Conservation (phyloP, 1,284 basidiomycete genomes). For the Fomitopsis betulina region DNA sequence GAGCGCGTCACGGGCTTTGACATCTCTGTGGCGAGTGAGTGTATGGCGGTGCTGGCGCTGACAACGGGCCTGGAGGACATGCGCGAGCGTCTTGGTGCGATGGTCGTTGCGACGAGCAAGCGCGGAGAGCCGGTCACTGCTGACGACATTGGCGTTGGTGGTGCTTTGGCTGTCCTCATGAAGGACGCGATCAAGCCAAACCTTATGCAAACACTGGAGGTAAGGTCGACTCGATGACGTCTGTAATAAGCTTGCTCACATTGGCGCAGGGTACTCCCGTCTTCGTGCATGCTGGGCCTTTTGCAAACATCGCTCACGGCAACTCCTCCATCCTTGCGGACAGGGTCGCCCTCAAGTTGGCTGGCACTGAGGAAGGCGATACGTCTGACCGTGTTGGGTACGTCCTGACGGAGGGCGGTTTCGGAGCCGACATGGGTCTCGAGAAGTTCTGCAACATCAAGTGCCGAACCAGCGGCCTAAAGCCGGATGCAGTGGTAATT, state of each 20-base stretch:
- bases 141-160: conserved; percentile 95
- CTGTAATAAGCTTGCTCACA: background rate
- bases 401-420: conserved; percentile 97
- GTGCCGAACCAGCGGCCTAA: conserved; percentile 90
- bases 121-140: conserved; percentile 91
- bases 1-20: conserved; percentile 92
- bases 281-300: conserved; percentile 98
- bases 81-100: conserved; percentile 86
- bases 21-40: conserved; percentile 96
- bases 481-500: conserved; percentile 91
- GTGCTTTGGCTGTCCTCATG: conserved; percentile 95
- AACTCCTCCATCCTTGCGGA: conserved; percentile 99
- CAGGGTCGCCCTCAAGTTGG: conserved; percentile 93
- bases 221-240: conserved; percentile 18
- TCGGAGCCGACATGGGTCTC: conserved; percentile 99
- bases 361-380: conserved; percentile 94
- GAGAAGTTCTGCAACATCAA: conserved; percentile 99
- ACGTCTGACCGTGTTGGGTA: conserved; percentile 80
- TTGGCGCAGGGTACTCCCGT: conserved; percentile 82
- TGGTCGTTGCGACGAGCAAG: conserved; percentile 97
- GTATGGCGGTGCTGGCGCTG: conserved; percentile 96
- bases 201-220: conserved; percentile 96
- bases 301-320: conserved; percentile 99
- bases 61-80: conserved; percentile 89
- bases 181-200: conserved; percentile 99